Conservation (phyloP, 2,329 filamentous ascomycete species). For the Diaporthe batatas region DNA sequence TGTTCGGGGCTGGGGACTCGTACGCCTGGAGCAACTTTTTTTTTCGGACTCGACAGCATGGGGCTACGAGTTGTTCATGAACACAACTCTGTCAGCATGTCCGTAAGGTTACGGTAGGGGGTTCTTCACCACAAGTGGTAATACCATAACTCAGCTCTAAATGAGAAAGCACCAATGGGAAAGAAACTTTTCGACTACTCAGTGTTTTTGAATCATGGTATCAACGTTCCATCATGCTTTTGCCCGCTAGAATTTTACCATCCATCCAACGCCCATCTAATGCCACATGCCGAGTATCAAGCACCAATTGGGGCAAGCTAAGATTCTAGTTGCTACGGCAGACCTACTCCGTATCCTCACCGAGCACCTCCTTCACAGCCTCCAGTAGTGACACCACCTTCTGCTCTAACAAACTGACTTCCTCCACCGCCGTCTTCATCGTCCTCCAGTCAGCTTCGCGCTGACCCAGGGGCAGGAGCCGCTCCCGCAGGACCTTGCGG, state of each 20-base stretch:
- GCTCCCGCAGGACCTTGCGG: slow-evolving; percentile 76
- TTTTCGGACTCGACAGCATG: neutral
- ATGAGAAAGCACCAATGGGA: slow-evolving; percentile 2
- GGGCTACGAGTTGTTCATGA: neutral
- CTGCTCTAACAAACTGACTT: slow-evolving; percentile 79
- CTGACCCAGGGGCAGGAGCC: slow-evolving; percentile 79
- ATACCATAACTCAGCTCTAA: slow-evolving; percentile 22
- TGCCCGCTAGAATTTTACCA: slow-evolving; percentile 34
- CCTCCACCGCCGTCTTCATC: slow-evolving; percentile 55
- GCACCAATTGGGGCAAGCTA: slow-evolving; percentile 9
- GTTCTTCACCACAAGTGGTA: slow-evolving; percentile 7
- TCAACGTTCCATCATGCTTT: slow-evolving; percentile 38
- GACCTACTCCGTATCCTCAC: slow-evolving; percentile 61
- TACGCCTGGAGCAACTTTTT: neutral
- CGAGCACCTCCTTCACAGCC: slow-evolving; percentile 68
- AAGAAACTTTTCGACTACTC: neutral
- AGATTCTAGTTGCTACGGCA: neutral
- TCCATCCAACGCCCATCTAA: slow-evolving; percentile 40
- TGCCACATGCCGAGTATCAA: slow-evolving; percentile 32
- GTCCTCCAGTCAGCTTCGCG: slow-evolving; percentile 76
- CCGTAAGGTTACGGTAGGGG: neutral
- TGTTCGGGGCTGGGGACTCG: neutral
- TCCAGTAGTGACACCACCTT: slow-evolving; percentile 79
- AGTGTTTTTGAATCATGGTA: slow-evolving; percentile 36
- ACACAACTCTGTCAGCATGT: slow-evolving; percentile 2